These are phyloP conservation scores for Podaxis sp. DNA, from an alignment of 768 basidiomycete genomes.

Conservation along the genomic window DNA sequence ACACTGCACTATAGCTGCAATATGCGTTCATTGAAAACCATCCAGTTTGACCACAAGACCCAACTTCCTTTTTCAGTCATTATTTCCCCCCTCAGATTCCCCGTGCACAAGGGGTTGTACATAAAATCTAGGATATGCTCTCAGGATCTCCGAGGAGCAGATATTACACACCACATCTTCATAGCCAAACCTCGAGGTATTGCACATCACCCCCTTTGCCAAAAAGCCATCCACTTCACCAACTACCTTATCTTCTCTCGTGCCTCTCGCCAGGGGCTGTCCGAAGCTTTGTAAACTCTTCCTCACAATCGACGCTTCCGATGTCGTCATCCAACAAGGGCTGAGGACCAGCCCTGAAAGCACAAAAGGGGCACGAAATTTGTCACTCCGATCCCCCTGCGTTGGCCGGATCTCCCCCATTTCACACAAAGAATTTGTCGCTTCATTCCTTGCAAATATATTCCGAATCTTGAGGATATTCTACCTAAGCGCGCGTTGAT, in stretches of 20 bases:
- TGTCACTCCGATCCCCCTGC: neutral
- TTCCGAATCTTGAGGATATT: neutral
- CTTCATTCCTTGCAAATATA: neutral
- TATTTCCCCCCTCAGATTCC: neutral
- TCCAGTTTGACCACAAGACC: neutral
- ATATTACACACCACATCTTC: neutral
- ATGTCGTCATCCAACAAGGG: neutral
- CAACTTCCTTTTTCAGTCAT: neutral
- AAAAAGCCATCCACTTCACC: neutral
- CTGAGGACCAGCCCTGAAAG: neutral
- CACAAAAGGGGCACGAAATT: neutral
- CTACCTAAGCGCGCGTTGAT: neutral
- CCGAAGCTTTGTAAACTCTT: neutral
- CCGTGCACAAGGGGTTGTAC: neutral
- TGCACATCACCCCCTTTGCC: neutral
- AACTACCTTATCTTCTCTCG: neutral
- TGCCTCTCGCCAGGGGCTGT: neutral
- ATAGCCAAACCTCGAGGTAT: neutral
- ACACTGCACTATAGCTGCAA: neutral
- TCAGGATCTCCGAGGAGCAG: neutral
- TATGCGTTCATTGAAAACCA: neutral
- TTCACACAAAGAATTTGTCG: neutral
- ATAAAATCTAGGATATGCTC: neutral
- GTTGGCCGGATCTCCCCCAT: neutral
- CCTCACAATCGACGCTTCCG: neutral